A percentile compares a stretch with the other conserved stretches of the same genome.
Conservation (phyloP, 1,139 yeast species). For the Yamadazyma songkhlaensis region DNA sequence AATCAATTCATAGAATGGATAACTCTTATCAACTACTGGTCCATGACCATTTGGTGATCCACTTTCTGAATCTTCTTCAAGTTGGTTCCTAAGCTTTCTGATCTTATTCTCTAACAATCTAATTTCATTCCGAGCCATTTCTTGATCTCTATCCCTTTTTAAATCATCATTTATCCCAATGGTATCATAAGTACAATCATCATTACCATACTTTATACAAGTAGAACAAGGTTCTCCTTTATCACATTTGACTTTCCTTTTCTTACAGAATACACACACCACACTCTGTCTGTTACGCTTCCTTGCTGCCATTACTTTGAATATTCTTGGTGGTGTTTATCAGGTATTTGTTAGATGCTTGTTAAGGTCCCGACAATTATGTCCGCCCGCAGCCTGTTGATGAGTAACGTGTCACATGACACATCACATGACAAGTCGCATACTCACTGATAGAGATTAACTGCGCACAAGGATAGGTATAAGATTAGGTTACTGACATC, state of each 20-base stretch:
- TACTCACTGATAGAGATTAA: too few relatives aligned
- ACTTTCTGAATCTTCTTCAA: neutral
- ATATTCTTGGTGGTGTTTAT: too few relatives aligned
- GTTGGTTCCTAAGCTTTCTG: constrained; percentile 4
- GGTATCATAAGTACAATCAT: constrained; percentile 22
- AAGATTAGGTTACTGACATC: too few relatives aligned
- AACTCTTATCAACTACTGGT: neutral
- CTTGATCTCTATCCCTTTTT: constrained; percentile 5
- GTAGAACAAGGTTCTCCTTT: constrained; percentile 40
- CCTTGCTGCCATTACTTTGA: constrained; percentile 9
- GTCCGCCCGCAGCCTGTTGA: too few relatives aligned
- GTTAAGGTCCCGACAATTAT: too few relatives aligned
- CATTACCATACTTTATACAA: constrained; percentile 34
- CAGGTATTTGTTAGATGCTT: too few relatives aligned
- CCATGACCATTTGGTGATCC: neutral
- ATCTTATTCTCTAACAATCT: constrained; percentile 7
- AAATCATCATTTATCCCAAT: constrained; percentile 11
- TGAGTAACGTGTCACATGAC: too few relatives aligned
- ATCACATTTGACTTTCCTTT: constrained; percentile 41
- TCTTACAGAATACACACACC: constrained; percentile 40
- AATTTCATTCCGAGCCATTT: constrained; percentile 9
- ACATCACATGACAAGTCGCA: too few relatives aligned
- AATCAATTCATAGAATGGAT: constrained; percentile 6
- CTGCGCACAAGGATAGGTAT: too few relatives aligned
- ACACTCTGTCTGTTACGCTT: constrained; percentile 30